phyloP scores from a whole-genome alignment of 192 early-diverging fungal genomes.

The Gryganskiella cystojenkinii region DNA sequence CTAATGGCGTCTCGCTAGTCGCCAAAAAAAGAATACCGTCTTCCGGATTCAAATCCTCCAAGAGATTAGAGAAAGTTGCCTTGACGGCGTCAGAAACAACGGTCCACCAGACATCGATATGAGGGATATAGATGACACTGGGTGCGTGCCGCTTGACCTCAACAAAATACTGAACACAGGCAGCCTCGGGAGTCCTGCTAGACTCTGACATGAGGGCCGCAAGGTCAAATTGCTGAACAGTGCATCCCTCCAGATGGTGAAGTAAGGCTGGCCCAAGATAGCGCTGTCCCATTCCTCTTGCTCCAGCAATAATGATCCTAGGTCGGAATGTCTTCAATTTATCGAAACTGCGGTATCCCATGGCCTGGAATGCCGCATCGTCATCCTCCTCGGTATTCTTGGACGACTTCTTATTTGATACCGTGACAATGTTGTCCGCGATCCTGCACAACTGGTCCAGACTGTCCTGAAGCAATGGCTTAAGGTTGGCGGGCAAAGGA shows the following conservation, averaged over 20 bases:
- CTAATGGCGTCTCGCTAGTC: constrained; percentile 58
- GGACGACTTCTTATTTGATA: constrained; percentile 3
- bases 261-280: constrained; percentile 64
- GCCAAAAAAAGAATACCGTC: constrained; percentile 67
- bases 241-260: constrained; percentile 66
- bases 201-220: constrained; percentile 58
- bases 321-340: constrained; percentile 61
- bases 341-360: constrained; percentile 47
- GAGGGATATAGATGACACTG: constrained; percentile 68
- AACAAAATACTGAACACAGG: constrained; percentile 63
- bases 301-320: constrained; percentile 69
- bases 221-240: constrained; percentile 68
- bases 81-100: constrained; percentile 55
- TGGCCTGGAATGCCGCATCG: constrained; percentile 40
- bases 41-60: constrained; percentile 58
- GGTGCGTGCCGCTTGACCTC: constrained; percentile 71
- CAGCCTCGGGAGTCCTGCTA: constrained; percentile 57
- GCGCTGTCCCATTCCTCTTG: constrained; percentile 68
- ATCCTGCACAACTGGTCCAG: constrained; percentile 18
- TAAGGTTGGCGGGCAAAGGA: constrained; percentile 55
- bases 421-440: constrained; percentile 30
- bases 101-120: constrained; percentile 63
- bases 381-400: constrained; percentile 22
- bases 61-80: constrained; percentile 58
- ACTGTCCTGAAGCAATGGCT: constrained; percentile 47